Evolutionary conservation across 768 basidiomycete genomes (phyloP), one percentile per base, ranked within the genome.

Genomic region (Exsudoporus frostii): DNA sequence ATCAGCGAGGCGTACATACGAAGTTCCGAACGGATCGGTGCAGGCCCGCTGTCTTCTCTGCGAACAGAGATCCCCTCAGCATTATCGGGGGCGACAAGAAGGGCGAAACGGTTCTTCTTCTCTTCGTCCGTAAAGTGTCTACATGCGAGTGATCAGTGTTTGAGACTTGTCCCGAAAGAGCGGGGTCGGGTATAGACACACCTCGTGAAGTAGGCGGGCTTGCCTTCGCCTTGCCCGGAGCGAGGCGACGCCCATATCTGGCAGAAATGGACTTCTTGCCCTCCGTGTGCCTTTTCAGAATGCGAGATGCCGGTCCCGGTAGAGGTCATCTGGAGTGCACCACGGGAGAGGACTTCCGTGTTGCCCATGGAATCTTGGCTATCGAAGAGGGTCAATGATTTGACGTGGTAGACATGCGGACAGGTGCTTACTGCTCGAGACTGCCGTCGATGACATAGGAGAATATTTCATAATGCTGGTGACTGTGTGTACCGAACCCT

Each of bases 341-440:
- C 96, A 15, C 92, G 84, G 66, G 85, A 85, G 65, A 98, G 81
- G 53, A 94, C 77, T 68, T 98, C 96, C 49, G 80, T 79, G 73
- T 96, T 96, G 36, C 87, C 86, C 88, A 97, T 90, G 6, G 86
- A 90, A 71, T 98, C 96, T 70, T 87, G 81, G 73, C 93, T 92
- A 53, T 25, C 7, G 25, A 32, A 34, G 14, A 43, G 15, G 25
- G 7, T 51, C 15, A 43, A 33, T 6, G 24, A 27, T 32, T 1
- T 20, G 33, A 24, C 27, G 38, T 4, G 22, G 34, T 4, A 33
- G 14, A 24, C 5, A 27, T 11, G 29, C 0, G 11, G n/a, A 45
- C 15, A 20, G 15, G 45, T 19, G 72, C 84, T 60, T 65, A 91
- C 90, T 94, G 92, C 66, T 92, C 86, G 30, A 93, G 77, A 62